These are phyloP conservation scores for Coemansia sp. DNA, from an alignment of 192 early-diverging fungal species.

Conservation along the genomic window DNA sequence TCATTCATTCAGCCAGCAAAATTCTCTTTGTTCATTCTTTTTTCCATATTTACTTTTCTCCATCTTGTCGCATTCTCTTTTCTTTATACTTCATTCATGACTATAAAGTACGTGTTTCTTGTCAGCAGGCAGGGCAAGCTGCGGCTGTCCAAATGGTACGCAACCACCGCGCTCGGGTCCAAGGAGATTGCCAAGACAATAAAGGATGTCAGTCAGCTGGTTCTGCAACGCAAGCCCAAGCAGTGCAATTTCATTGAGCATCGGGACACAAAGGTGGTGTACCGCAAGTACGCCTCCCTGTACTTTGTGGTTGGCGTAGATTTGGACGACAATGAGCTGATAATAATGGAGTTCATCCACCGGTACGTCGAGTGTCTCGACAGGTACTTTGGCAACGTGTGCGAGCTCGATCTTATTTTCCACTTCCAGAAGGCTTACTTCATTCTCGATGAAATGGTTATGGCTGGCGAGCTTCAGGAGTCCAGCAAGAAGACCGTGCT, in stretches of 20 bases:
- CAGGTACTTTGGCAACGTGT: constrained; percentile 94
- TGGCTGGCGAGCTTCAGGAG: constrained; percentile 94
- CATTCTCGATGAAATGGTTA: constrained; percentile 83
- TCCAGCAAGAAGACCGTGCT: constrained; percentile 82
- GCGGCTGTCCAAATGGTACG: constrained; percentile 81
- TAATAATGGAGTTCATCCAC: constrained; percentile 94
- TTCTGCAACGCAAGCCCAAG: constrained; percentile 82
- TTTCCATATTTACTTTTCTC: background rate
- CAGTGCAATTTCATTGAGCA: constrained; percentile 99
- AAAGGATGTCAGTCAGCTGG: constrained; percentile 90
- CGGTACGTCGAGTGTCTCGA: constrained; percentile 98
- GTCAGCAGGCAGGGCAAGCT: constrained; percentile 84
- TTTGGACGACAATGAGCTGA: constrained; percentile 89
- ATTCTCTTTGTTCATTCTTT: background rate
- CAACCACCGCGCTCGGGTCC: constrained; percentile 55
- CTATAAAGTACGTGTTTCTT: constrained; percentile 70
- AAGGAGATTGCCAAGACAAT: constrained; percentile 96
- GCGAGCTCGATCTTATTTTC: constrained; percentile 97
- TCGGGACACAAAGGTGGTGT: constrained; percentile 83
- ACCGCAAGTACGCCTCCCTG: constrained; percentile 89
- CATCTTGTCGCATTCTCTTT: background rate
- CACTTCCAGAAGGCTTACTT: constrained; percentile 94
- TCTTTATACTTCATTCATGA: constrained; percentile 16
- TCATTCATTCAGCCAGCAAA: background rate
- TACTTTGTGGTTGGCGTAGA: constrained; percentile 98